Evolutionary conservation across 768 basidiomycete species (phyloP).

Genomic region (Amanita molliuscula): DNA sequence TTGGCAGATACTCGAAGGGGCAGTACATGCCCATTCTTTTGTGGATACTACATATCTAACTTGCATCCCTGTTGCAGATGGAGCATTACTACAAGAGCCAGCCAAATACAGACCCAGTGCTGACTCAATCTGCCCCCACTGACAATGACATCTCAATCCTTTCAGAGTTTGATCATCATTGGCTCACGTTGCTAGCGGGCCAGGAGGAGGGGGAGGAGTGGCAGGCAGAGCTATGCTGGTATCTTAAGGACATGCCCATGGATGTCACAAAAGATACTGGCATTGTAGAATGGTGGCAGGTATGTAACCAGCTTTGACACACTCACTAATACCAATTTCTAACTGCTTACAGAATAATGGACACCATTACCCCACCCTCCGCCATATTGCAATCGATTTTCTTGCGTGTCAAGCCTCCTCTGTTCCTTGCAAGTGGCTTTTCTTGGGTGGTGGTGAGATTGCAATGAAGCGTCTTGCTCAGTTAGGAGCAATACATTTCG

Average conservation of each 20-base stretch:
- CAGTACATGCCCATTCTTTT: background rate
- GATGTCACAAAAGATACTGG: background rate
- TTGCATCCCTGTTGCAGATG: background rate
- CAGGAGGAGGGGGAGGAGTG: background rate
- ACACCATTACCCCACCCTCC: background rate
- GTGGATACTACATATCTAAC: background rate
- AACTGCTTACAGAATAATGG: background rate
- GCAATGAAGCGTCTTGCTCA: background rate
- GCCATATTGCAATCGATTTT: background rate
- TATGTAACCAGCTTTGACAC: background rate
- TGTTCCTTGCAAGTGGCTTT: background rate
- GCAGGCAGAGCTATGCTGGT: background rate
- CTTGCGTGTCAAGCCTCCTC: background rate
- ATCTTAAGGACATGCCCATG: background rate
- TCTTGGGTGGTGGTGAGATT: background rate
- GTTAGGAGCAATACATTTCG: background rate
- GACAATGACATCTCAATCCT: background rate
- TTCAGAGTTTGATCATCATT: background rate
- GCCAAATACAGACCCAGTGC: background rate
- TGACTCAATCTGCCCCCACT: background rate
- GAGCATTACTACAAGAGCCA: background rate
- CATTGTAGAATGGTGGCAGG: background rate
- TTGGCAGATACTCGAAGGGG: background rate
- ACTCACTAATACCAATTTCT: background rate
- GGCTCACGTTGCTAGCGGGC: background rate